These are phyloP conservation scores for Microthyrium microscopicum DNA, from an alignment of 2,329 filamentous ascomycete genomes.

Conservation along the genomic window DNA sequence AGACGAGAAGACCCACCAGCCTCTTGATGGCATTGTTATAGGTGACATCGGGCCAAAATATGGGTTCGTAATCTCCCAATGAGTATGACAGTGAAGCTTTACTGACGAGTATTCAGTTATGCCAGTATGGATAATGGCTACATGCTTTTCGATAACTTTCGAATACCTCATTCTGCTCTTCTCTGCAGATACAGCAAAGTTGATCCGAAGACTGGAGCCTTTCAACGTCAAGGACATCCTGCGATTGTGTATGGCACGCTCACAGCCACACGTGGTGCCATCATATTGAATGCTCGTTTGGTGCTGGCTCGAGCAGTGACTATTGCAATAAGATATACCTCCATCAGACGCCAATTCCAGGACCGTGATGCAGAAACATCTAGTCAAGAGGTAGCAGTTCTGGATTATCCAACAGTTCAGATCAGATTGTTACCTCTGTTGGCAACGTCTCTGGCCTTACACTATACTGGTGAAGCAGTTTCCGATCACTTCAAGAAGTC, in stretches of 20 bases:
- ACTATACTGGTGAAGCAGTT: constrained; percentile 33
- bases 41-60: constrained; percentile 41
- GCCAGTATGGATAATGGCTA: constrained; percentile 37
- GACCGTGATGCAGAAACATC: constrained; percentile 28
- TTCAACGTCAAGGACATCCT: constrained; percentile 30
- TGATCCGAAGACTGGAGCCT: constrained; percentile 27
- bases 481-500: constrained; percentile 30
- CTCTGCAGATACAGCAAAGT: constrained; percentile 32
- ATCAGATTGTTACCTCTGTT: constrained; percentile 36
- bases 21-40: constrained; percentile 31
- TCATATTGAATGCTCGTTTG: constrained; percentile 34
- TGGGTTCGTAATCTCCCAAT: too few species aligned
- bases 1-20: constrained; percentile 30
- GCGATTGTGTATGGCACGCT: constrained; percentile 34
- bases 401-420: constrained; percentile 38
- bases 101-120: too few species aligned
- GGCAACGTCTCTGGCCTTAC: constrained; percentile 34
- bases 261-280: constrained; percentile 30
- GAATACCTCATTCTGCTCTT: constrained; percentile 32
- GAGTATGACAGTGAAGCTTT: too few species aligned
- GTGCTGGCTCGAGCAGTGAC: constrained; percentile 37
- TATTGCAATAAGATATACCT: constrained; percentile 33
- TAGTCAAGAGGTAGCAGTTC: constrained; percentile 28
- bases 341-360: constrained; percentile 31
- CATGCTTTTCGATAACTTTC: constrained; percentile 33